Percentiles rank a stretch among this genome's conserved stretches.
phyloP scores from a whole-genome alignment of 495 filamentous ascomycete species.

The Penicillium flavigenum region DNA sequence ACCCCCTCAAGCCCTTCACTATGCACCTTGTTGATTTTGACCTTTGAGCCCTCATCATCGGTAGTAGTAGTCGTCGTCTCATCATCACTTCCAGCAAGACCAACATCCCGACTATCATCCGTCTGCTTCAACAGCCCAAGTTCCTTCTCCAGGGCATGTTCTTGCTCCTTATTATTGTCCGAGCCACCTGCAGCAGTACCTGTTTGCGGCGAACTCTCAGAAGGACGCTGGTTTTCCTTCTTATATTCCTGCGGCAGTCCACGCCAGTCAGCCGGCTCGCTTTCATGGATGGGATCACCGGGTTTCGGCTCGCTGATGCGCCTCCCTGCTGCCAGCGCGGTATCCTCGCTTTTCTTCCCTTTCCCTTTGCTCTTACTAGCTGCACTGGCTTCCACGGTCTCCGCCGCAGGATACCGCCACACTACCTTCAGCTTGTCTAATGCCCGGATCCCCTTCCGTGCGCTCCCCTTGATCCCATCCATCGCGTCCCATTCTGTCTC shows the following conservation, averaged over 20 bases:
- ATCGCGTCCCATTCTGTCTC: constrained; percentile 64
- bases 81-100: constrained; percentile 63
- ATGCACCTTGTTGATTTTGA: constrained; percentile 9
- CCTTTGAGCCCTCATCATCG: constrained; percentile 18
- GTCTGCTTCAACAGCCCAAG: constrained; percentile 64
- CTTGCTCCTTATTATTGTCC: constrained; percentile 13
- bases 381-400: constrained; percentile 15
- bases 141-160: constrained; percentile 48
- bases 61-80: constrained; percentile 30
- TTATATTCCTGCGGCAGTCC: constrained; percentile 29
- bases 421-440: constrained; percentile 85
- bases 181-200: constrained; percentile 9
- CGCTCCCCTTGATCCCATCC: constrained; percentile 78
- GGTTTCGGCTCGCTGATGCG: constrained; percentile 58
- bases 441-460: constrained; percentile 73
- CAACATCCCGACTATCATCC: constrained; percentile 60
- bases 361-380: constrained; percentile 15
- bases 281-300: constrained; percentile 66
- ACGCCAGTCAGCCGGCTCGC: constrained; percentile 69
- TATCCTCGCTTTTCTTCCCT: constrained; percentile 20
- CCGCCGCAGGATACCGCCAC: constrained; percentile 58
- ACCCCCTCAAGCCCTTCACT: constrained; percentile 34
- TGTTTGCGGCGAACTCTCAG: constrained; percentile 10
- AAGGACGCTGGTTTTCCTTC: not conserved
- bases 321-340: constrained; percentile 26